Evolutionary conservation across 768 basidiomycete genomes (phyloP), one percentile per base, ranked within the genome.

Genomic region (Kwoniella mangroviensis): DNA sequence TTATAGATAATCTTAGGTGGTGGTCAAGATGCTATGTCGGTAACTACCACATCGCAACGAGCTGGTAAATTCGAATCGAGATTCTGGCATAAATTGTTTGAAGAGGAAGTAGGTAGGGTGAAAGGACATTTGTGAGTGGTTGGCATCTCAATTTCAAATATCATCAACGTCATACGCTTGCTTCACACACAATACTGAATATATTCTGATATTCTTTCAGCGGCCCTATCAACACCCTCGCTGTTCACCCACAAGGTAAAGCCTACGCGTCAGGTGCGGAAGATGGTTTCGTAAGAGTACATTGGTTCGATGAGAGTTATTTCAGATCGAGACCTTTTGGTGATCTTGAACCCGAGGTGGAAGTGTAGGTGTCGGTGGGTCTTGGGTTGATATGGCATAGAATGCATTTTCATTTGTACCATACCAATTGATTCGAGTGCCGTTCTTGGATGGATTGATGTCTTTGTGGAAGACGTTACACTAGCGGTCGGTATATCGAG

Each of bases 61-160:
- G 93, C 97, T 82, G 97, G 96, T 22, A 97, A 98, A 84, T 99
- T 99, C 83, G 97, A 98, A 85, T 93, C 94, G 12, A 88, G 94
- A 49, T 98, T 99, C 86, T 98, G 94, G 94, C 96, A 99, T 86
- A 93, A 91, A 75, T 87, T 96, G 45, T 92, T 96, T 76, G 94
- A 96, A 84, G 94, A 97, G 85, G 96, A 98, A 82, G 91, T 98
- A 64, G 94, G 96, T 19, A 89, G 95, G 12, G 95, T 99, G 53
- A 95, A 94, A 83, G 97, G 97, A 13, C 96, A 98, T 83, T 99
- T 98, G 94, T 97, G 78, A 75, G 93, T 89, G 22, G 17, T n/a
- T n/a, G n/a, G n/a, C n/a, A n/a, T n/a, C n/a, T n/a, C n/a, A n/a
- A n/a, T n/a, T n/a, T n/a, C n/a, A n/a, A n/a, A n/a, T n/a, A n/a